Evolutionary conservation across 192 early-diverging fungal genomes (phyloP), one percentile per base, ranked within the genome.

Genomic region (Coemansia javaensis): DNA sequence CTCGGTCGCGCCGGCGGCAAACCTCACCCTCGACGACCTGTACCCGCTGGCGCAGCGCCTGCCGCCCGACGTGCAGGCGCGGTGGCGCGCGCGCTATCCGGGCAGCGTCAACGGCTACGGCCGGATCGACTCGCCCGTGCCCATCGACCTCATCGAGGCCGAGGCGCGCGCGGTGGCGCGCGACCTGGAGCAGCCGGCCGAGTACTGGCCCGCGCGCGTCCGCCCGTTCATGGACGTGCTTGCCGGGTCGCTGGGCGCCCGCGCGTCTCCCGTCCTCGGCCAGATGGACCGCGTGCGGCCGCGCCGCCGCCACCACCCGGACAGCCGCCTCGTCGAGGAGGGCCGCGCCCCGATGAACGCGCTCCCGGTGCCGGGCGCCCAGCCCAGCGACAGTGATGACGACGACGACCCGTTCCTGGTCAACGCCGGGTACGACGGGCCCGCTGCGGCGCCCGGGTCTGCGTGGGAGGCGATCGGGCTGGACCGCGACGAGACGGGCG

Each of bases 401-500:
- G 16, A 4, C 6, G 44, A 30, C 6, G 18, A 72, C 32, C 56
- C 53, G 25, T 73, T 55, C 24, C 25, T 73, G 12, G 69, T 73
- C 10, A 73, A 73, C 37, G 32, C 30, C 32, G 69, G 69, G 13
- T 73, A 73, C 17, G n/a, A n/a, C n/a, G 38, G 50, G 2, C 50
- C 24, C 3, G 11, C 6, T 9, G 34, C 55, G 7, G 24, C 41
- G 2, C 17, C 46, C 0, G 64, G 31, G 18, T 45, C 17, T n/a
- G 38, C 47, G 12, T 73, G 69, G 75, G 75, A 59, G 46, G 68
- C 38, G 32, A 66, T 47, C 11, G 75, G 40, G 30, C 71, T 68
- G 52, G 47, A 28, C 40, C 18, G 12, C 23, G 63, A 53, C 32
- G 65, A 59, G 53, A 25, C 41, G 22, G 43, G 35, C 27, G 63